Conservation (phyloP, 2,329 filamentous ascomycete species). For the Penicillium digitatum region DNA sequence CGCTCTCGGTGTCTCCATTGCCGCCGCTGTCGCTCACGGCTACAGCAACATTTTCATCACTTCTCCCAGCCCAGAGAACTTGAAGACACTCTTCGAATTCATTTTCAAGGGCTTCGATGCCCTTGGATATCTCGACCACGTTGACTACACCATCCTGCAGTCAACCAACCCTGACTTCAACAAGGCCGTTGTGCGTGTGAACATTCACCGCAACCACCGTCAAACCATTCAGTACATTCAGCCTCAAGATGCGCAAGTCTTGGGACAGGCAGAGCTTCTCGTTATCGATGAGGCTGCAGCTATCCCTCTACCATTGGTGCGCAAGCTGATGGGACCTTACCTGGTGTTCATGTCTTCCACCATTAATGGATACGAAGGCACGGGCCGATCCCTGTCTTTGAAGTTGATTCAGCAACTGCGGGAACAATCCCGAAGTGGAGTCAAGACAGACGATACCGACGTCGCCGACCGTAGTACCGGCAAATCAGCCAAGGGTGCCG, state of each 20-base stretch:
- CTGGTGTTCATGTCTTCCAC: conserved; percentile 99
- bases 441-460: conserved; percentile 58
- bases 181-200: conserved; percentile 96
- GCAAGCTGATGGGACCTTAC: conserved; percentile 93
- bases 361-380: conserved; percentile 98
- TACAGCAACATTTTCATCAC: conserved; percentile 99
- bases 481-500: conserved; percentile 61
- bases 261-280: conserved; percentile 90
- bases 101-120: conserved; percentile 98
- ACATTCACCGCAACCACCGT: conserved; percentile 88
- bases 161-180: conserved; percentile 98
- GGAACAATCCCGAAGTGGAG: conserved; percentile 74
- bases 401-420: conserved; percentile 96
- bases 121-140: conserved; percentile 86
- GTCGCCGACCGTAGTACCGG: conserved; percentile 77
- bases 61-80: conserved; percentile 92
- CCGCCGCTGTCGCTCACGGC: conserved; percentile 88
- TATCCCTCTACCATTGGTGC: conserved; percentile 86
- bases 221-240: conserved; percentile 99
- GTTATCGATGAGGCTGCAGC: conserved; percentile 98
- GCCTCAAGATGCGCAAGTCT: conserved; percentile 88
- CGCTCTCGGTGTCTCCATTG: conserved; percentile 88
- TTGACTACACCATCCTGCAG: conserved; percentile 96
- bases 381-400: conserved; percentile 85
- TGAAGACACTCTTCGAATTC: conserved; percentile 98